Base-by-base conservation (phyloP, 2,329 filamentous ascomycete genomes). In the Pyricularia sp. region DNA sequence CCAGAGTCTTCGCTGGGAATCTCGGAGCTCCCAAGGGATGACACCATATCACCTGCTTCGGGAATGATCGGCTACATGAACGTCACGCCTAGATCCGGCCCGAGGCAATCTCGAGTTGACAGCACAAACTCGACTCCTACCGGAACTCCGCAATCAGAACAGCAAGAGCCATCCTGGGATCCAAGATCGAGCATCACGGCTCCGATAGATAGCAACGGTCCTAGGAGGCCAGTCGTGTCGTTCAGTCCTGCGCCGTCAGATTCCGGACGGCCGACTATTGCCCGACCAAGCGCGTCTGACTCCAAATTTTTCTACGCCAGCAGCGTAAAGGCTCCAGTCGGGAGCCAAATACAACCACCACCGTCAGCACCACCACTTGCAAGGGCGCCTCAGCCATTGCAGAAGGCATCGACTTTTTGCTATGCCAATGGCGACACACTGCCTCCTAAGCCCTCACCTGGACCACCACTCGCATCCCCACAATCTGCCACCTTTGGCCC, bases 271-370 rank as follows among this genome's bases (percentile, higher is more conserved):
- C 69, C 66, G 70, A 74, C 70, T 70, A 74, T 66, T 70, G 19
- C 28, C 28, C 62, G 30, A 19, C 19, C 62, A 28, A 49, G 35
- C 28, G 40, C 62, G 24, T 28, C 72, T 24, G 82, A 84, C 63
- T 77, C 88, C 64, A 93, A 91, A 78, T 97, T 97, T 81, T 97
- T 99, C 74, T 93, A 96, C 73, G 94, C 93, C 31, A 91, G 87
- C 73, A 91, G 96, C 70, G 89, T 83, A 26, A 70, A 73, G 75
- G 55, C 49, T 73, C 49, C 63, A 60, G 57, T 67, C 67, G 19
- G 62, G 63, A 40, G 65, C 67, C 19, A 71, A 68, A 44, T 65
- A 4, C 65, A 68, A 65, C 16, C 78, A 4, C 73, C 72, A 40
- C 72, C 70, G 30, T 62, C 66, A 26, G 30, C 24, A 24, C 62